Percentiles rank a stretch among this genome's conserved stretches.
These are phyloP conservation scores for Phytophthora capsici DNA, from an alignment of 352 stramenopile genomes.

Conservation along the genomic window DNA sequence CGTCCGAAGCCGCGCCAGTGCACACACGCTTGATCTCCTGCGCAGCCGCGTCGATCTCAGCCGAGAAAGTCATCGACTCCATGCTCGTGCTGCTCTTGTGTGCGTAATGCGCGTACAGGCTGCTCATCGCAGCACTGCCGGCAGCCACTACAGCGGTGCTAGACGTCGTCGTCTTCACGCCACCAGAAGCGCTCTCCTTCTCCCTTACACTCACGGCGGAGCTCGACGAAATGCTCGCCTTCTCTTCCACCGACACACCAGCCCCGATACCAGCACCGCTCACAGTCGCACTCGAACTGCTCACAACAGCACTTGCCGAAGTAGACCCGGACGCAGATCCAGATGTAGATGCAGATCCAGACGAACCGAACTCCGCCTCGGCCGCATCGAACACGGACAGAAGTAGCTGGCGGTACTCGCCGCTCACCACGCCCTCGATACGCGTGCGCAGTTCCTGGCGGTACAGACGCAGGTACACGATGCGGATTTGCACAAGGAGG, in stretches of 20 bases:
- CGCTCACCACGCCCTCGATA: slow-evolving; percentile 34
- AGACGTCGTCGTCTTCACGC: slow-evolving; percentile 8
- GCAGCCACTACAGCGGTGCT: slow-evolving; percentile 8
- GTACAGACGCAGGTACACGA: slow-evolving; percentile 63
- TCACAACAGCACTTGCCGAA: slow-evolving; percentile 1
- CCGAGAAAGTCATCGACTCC: slow-evolving; percentile 38
- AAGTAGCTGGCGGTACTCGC: slow-evolving; percentile 30
- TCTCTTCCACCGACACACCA: slow-evolving; percentile 22
- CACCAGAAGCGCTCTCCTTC: slow-evolving; percentile 4
- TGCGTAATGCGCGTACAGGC: slow-evolving; percentile 18
- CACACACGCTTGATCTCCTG: slow-evolving; percentile 53
- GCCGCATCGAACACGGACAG: slow-evolving; percentile 32
- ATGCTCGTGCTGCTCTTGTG: slow-evolving; percentile 14
- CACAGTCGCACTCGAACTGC: slow-evolving; percentile 1
- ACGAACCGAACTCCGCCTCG: slow-evolving; percentile 8
- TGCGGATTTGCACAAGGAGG: slow-evolving; percentile 42
- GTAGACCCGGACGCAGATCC: background rate
- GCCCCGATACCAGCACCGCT: slow-evolving; percentile 8
- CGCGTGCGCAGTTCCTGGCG: slow-evolving; percentile 42
- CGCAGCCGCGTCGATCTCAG: slow-evolving; percentile 44
- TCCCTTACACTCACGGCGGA: background rate
- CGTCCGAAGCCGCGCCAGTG: slow-evolving; percentile 24
- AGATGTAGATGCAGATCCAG: slow-evolving; percentile 1
- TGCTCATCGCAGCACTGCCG: slow-evolving; percentile 11
- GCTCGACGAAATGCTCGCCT: slow-evolving; percentile 13